Conservation (phyloP, 1,284 basidiomycete genomes). For the Sphagnurus paluster region DNA sequence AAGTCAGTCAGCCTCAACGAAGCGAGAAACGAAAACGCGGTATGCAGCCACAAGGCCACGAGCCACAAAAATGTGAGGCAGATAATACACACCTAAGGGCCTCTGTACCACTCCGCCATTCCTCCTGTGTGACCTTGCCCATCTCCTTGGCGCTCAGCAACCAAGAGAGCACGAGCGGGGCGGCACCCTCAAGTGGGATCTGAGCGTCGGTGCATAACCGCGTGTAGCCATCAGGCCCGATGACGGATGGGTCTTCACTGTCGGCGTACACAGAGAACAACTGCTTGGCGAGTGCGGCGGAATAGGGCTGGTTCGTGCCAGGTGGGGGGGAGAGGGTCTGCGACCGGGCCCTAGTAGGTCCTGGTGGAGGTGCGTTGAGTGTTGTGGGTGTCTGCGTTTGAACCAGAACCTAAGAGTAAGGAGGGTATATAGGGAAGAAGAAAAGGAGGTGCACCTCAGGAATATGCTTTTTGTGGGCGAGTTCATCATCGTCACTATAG, state of each 20-base stretch:
- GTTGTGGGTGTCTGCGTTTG: conserved; percentile 7
- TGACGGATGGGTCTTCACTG: conserved; percentile 51
- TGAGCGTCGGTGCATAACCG: conserved; percentile 62
- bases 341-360: conserved; percentile 5
- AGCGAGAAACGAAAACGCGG: too few relatives aligned
- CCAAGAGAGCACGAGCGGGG: conserved; percentile 74
- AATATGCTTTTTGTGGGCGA: conserved; percentile 16
- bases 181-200: conserved; percentile 67
- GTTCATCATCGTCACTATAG: conserved; percentile 44
- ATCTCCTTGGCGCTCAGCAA: conserved; percentile 66
- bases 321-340: conserved; percentile 15
- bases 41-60: too few relatives aligned
- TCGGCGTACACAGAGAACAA: conserved; percentile 71
- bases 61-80: too few relatives aligned
- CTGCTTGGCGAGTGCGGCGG: conserved; percentile 43
- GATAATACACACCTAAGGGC: conserved; percentile 52
- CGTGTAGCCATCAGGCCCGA: conserved; percentile 70
- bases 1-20: not conserved
- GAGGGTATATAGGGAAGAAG: not conserved
- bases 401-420: not conserved
- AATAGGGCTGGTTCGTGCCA: conserved; percentile 45
- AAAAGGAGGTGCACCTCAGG: conserved; percentile 18
- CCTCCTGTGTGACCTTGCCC: conserved; percentile 62
- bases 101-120: conserved; percentile 65
- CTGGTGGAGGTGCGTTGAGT: conserved; percentile 10